phyloP scores from a whole-genome alignment of 2,329 filamentous ascomycete genomes.

The Beauveria sp. region DNA sequence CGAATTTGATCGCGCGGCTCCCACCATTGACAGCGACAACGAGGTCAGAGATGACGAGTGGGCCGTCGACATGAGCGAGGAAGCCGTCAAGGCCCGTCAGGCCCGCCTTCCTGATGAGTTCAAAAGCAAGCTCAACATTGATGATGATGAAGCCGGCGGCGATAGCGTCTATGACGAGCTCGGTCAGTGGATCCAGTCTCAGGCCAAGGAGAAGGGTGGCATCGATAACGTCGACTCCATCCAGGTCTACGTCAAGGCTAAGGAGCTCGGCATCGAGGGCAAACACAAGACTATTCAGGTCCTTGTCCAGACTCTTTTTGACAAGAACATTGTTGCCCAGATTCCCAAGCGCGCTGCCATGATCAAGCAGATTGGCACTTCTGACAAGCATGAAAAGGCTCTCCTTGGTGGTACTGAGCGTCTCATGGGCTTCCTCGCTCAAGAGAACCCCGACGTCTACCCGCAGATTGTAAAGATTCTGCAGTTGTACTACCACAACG shows the following conservation, averaged over 20 bases:
- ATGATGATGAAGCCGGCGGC: slow-evolving; percentile 66
- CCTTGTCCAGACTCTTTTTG: slow-evolving; percentile 87
- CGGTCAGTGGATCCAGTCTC: slow-evolving; percentile 80
- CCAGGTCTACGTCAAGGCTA: slow-evolving; percentile 94
- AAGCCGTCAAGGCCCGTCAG: slow-evolving; percentile 89
- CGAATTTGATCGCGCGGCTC: slow-evolving; percentile 73
- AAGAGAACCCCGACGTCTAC: slow-evolving; percentile 70
- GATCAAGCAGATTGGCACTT: slow-evolving; percentile 87
- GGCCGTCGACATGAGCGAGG: slow-evolving; percentile 94
- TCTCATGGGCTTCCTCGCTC: slow-evolving; percentile 64
- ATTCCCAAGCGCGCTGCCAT: slow-evolving; percentile 76
- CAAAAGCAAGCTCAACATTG: slow-evolving; percentile 82
- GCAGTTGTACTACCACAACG: slow-evolving; percentile 82
- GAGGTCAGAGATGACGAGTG: slow-evolving; percentile 81
- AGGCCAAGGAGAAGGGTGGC: slow-evolving; percentile 63
- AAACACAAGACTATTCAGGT: slow-evolving; percentile 94
- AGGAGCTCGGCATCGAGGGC: slow-evolving; percentile 86
- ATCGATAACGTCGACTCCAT: slow-evolving; percentile 78
- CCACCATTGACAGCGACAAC: slow-evolving; percentile 40
- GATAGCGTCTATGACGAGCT: slow-evolving; percentile 81
- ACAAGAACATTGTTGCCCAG: slow-evolving; percentile 82
- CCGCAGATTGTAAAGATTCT: slow-evolving; percentile 77
- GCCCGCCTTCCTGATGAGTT: slow-evolving; percentile 90
- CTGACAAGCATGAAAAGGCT: slow-evolving; percentile 91
- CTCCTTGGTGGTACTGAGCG: slow-evolving; percentile 93